Evolutionary conservation across 371 early-diverging fungal genomes (phyloP).

Genomic region (Apophysomyces variabilis): DNA sequence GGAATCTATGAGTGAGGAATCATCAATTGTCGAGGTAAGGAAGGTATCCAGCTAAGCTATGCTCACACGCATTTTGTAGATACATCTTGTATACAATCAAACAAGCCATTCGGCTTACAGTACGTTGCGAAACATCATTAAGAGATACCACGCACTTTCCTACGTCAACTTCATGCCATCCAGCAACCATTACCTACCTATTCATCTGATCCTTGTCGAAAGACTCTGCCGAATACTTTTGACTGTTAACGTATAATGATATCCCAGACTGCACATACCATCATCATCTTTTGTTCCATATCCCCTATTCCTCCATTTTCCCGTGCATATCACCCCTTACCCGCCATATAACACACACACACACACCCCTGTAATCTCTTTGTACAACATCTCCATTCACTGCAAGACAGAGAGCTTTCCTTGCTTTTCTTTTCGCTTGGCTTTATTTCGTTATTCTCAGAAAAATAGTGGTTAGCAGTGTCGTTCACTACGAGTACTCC

Average conservation of each 20-base stretch:
- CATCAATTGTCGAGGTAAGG: slow-evolving; percentile 51
- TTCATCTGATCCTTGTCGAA: slow-evolving; percentile 55
- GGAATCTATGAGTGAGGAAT: slow-evolving; percentile 51
- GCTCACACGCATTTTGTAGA: slow-evolving; percentile 17
- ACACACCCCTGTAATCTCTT: not conserved
- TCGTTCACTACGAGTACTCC: not conserved
- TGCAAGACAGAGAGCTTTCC: not conserved
- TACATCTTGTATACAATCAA: slow-evolving; percentile 51
- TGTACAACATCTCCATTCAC: slow-evolving; percentile 4
- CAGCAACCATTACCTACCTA: slow-evolving; percentile 56
- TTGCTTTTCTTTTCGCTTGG: slow-evolving; percentile 7
- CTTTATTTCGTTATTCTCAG: not conserved
- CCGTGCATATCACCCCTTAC: not conserved
- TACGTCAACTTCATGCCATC: slow-evolving; percentile 57
- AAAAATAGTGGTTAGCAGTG: not conserved
- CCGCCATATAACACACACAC: no score
- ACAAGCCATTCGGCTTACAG: slow-evolving; percentile 49
- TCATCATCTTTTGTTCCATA: slow-evolving; percentile 8
- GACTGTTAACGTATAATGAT: slow-evolving; percentile 15
- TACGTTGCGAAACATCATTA: slow-evolving; percentile 58
- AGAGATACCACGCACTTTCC: slow-evolving; percentile 62
- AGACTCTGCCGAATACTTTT: slow-evolving; percentile 52
- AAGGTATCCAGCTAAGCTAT: not conserved
- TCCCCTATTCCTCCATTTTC: not conserved
- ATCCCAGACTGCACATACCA: slow-evolving; percentile 1